Evolutionary conservation across 768 basidiomycete genomes (phyloP).

Genomic region (Pisolithus marmoratus): DNA sequence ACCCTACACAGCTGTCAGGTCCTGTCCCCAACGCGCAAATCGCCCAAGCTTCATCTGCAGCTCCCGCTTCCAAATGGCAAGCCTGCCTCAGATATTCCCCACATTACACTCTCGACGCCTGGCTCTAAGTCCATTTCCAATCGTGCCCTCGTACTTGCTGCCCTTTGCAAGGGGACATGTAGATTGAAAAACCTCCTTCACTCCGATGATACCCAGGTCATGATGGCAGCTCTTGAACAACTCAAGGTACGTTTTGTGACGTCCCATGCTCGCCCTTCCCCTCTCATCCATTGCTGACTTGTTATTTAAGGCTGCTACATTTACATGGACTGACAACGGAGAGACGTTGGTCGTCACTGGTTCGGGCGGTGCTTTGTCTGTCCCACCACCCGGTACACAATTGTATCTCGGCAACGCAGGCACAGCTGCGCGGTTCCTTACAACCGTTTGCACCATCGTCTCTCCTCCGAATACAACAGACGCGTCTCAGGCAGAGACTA

Average conservation of each 20-base stretch:
- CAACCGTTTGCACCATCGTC: constrained; percentile 91
- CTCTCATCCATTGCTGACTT: not conserved
- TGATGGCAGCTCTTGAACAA: constrained; percentile 92
- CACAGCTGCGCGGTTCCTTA: constrained; percentile 95
- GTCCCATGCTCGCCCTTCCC: not conserved
- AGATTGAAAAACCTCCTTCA: constrained; percentile 86
- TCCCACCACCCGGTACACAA: constrained; percentile 77
- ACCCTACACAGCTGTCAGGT: constrained; percentile 15
- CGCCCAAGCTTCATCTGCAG: constrained; percentile 22
- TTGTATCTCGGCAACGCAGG: constrained; percentile 97
- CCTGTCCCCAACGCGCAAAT: not conserved
- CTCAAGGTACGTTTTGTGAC: constrained; percentile 55
- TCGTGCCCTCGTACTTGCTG: constrained; percentile 88
- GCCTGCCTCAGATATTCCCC: constrained; percentile 8
- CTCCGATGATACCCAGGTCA: constrained; percentile 97
- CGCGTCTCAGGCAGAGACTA: constrained; percentile 39
- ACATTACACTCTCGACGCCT: constrained; percentile 79
- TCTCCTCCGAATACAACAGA: constrained; percentile 34
- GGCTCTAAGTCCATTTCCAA: constrained; percentile 97
- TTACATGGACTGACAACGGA: constrained; percentile 94
- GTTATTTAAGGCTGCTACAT: constrained; percentile 69
- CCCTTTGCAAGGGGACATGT: constrained; percentile 85
- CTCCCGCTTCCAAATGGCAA: not conserved
- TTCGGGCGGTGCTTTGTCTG: constrained; percentile 71
- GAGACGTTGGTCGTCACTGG: constrained; percentile 92